Percentiles rank a stretch among this genome's conserved stretches.
phyloP scores from a whole-genome alignment of 495 filamentous ascomycete genomes.

The Penicillium cataractarum region DNA sequence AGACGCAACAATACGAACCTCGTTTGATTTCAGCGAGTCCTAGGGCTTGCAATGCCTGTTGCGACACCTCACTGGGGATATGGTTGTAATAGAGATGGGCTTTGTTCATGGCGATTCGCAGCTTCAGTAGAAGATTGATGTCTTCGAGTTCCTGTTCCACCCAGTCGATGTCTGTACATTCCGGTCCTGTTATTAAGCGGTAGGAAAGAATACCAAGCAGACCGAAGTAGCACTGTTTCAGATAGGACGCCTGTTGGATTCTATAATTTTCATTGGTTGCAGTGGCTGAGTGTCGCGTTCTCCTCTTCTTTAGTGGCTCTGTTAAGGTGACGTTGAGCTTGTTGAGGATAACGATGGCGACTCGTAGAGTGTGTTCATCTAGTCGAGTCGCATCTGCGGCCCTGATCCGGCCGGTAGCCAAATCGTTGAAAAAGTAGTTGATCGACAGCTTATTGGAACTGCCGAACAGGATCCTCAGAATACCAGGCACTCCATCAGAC shows the following conservation, averaged over 20 bases:
- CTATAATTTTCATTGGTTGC: too few species aligned
- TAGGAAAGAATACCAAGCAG: not conserved
- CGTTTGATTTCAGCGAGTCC: slow-evolving; percentile 11
- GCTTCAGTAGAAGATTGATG: not conserved
- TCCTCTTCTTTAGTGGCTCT: not conserved
- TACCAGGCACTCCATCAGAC: not conserved
- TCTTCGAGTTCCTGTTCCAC: not conserved
- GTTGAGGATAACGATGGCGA: not conserved
- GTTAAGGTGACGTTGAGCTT: not conserved
- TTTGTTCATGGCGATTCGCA: not conserved
- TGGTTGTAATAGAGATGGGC: not conserved
- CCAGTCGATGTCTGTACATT: not conserved
- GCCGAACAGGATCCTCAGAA: slow-evolving; percentile 8
- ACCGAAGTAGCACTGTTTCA: not conserved
- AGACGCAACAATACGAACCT: not conserved
- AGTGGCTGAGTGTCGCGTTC: not conserved
- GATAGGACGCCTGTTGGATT: not conserved
- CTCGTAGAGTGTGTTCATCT: not conserved
- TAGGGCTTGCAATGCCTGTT: slow-evolving; percentile 3
- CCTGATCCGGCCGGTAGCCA: not conserved
- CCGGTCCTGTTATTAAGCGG: not conserved
- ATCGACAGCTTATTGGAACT: not conserved
- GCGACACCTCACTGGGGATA: not conserved
- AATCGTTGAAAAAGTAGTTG: not conserved
- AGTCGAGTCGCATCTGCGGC: not conserved